A percentile compares a stretch with the other conserved stretches of the same genome.
Evolutionary conservation across 2,329 filamentous ascomycete species (phyloP).

Genomic region (Coleophoma eucalyptorum): DNA sequence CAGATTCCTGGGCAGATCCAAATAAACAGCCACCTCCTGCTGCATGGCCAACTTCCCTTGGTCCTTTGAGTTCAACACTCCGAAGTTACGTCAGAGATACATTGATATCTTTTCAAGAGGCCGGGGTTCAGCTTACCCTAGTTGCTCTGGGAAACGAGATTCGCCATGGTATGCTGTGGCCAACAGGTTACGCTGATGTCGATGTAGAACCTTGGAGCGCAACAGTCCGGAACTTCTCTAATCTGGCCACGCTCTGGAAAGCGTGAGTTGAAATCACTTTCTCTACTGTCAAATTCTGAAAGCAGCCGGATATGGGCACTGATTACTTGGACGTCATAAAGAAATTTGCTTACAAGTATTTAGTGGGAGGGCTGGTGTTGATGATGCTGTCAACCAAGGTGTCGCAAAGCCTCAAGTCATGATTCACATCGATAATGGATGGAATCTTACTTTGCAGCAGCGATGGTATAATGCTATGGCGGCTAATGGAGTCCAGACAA

Average conservation of each 20-base stretch:
- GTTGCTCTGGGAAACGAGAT: slow-evolving; percentile 76
- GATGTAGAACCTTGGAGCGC: slow-evolving; percentile 27
- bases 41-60: slow-evolving; percentile 57
- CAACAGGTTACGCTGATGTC: slow-evolving; percentile 49
- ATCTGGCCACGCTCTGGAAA: slow-evolving; percentile 59
- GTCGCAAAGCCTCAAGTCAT: slow-evolving; percentile 58
- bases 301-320: no score
- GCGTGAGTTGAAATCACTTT: slow-evolving; percentile 25
- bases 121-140: slow-evolving; percentile 53
- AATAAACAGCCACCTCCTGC: slow-evolving; percentile 57
- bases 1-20: slow-evolving; percentile 59
- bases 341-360: slow-evolving; percentile 25
- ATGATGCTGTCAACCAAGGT: slow-evolving; percentile 49
- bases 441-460: slow-evolving; percentile 62
- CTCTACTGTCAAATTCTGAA: no score
- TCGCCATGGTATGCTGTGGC: slow-evolving; percentile 62
- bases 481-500: slow-evolving; percentile 45
- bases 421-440: slow-evolving; percentile 72
- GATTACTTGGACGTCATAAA: no score
- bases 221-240: slow-evolving; percentile 41
- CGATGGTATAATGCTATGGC: slow-evolving; percentile 59
- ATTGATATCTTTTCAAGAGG: slow-evolving; percentile 54
- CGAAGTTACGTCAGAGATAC: slow-evolving; percentile 65
- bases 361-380: slow-evolving; percentile 50
- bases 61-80: slow-evolving; percentile 53